These are phyloP conservation scores for Lipomyces yamadae DNA, from an alignment of 805 yeast species.

Conservation along the genomic window DNA sequence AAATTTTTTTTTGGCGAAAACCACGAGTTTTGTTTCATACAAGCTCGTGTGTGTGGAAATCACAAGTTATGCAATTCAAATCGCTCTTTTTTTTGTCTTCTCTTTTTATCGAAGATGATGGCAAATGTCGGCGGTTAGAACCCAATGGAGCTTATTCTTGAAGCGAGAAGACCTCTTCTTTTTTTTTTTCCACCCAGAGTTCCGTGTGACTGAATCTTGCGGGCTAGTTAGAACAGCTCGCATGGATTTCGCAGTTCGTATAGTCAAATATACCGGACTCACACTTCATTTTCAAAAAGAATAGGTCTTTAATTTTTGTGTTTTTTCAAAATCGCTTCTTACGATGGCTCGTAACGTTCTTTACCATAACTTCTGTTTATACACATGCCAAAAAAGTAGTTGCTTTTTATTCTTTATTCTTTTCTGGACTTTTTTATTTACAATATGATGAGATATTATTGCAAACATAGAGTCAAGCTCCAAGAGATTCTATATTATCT, in stretches of 20 bases:
- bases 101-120: background rate
- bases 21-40: background rate
- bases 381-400: background rate
- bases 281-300: background rate
- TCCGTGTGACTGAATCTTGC: conserved; percentile 19
- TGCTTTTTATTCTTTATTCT: background rate
- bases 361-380: background rate
- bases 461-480: conserved; percentile 48
- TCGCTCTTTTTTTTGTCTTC: background rate
- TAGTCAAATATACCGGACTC: conserved; percentile 42
- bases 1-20: background rate
- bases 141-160: conserved; percentile 49
- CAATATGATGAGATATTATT: conserved; percentile 41
- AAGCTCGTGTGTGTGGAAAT: conserved; percentile 6
- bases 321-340: background rate
- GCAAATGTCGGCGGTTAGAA: conserved; percentile 32
- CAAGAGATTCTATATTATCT: conserved; percentile 32
- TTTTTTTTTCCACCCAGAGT: conserved; percentile 19
- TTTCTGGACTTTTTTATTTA: conserved; percentile 1
- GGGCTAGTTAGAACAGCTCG: background rate
- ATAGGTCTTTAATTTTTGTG: background rate
- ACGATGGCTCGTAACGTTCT: background rate
- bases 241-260: conserved; percentile 17
- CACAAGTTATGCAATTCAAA: conserved; percentile 46
- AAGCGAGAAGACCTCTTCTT: conserved; percentile 33